phyloP scores from a whole-genome alignment of 352 stramenopile genomes.

The Phytophthora rubi region DNA sequence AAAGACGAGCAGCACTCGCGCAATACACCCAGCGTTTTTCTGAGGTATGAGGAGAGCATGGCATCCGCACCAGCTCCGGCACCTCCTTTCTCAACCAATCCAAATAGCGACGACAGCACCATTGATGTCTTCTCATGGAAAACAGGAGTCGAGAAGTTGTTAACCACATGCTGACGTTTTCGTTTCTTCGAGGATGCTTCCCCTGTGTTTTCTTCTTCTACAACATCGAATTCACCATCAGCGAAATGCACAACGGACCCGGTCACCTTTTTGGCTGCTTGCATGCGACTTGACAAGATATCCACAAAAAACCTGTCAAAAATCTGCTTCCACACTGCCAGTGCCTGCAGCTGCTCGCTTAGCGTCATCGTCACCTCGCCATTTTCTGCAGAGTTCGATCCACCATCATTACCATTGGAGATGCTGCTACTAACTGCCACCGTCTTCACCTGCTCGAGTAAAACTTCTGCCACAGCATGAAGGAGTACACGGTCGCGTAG shows the following conservation, averaged over 20 bases:
- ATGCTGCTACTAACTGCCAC: conserved; percentile 37
- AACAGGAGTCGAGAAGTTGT: conserved; percentile 57
- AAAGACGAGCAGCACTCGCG: conserved; percentile 53
- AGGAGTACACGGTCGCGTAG: conserved; percentile 79
- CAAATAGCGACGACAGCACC: conserved; percentile 54
- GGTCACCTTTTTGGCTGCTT: conserved; percentile 31
- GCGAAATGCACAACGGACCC: conserved; percentile 44
- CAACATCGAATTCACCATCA: conserved; percentile 35
- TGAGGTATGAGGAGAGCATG: conserved; percentile 52
- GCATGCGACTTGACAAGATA: conserved; percentile 44
- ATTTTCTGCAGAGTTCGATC: conserved; percentile 42
- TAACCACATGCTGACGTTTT: conserved; percentile 38
- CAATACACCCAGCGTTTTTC: conserved; percentile 53
- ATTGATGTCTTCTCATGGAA: conserved; percentile 74
- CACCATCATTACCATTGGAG: conserved; percentile 17
- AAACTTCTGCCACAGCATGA: conserved; percentile 67
- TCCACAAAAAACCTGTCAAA: conserved; percentile 71
- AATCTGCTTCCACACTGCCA: conserved; percentile 65
- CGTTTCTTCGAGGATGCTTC: conserved; percentile 36
- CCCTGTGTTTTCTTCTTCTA: conserved; percentile 30
- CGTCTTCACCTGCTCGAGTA: conserved; percentile 58
- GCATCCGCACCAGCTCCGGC: conserved; percentile 21
- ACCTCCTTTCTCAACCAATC: conserved; percentile 54
- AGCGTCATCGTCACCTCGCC: conserved; percentile 40
- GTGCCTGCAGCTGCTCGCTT: conserved; percentile 49